Percentiles rank a stretch among this genome's conserved stretches.
phyloP scores from a whole-genome alignment of 169 alveolate genomes.

The Hammondia hammondi region DNA sequence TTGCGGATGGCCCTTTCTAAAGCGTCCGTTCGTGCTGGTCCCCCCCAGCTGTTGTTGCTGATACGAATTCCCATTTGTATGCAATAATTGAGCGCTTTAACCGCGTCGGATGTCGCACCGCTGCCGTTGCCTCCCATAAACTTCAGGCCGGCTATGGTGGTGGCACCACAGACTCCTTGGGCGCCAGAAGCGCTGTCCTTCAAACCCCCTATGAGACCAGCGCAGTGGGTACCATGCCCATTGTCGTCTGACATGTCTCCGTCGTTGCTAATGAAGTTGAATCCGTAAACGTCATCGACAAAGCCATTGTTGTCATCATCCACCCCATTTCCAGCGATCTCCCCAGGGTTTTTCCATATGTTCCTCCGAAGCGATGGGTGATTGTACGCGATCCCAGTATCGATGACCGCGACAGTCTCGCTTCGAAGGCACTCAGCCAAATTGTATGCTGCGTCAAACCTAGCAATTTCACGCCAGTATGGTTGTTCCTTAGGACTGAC shows the following conservation, averaged over 20 bases:
- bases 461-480: conserved; percentile 21
- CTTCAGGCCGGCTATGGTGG: conserved; percentile 72
- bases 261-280: conserved; percentile 75
- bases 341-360: conserved; percentile 82
- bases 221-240: conserved; percentile 87
- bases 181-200: conserved; percentile 61
- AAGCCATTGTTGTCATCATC: conserved; percentile 84
- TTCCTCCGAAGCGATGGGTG: conserved; percentile 84
- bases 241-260: conserved; percentile 82
- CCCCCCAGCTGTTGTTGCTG: conserved; percentile 80
- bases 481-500: neutral
- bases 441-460: neutral
- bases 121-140: conserved; percentile 71
- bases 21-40: conserved; percentile 71
- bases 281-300: conserved; percentile 84
- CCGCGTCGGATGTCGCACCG: conserved; percentile 72
- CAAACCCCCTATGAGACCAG: conserved; percentile 82
- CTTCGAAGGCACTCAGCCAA: neutral
- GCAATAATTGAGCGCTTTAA: conserved; percentile 77
- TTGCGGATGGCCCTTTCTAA: conserved; percentile 74
- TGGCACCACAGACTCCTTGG: conserved; percentile 66
- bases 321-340: conserved; percentile 80
- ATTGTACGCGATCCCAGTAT: conserved; percentile 87
- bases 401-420: conserved; percentile 83
- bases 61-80: conserved; percentile 78